These are phyloP conservation scores for Beauveria sp. DNA, from an alignment of 2,329 filamentous ascomycete genomes.

Conservation along the genomic window DNA sequence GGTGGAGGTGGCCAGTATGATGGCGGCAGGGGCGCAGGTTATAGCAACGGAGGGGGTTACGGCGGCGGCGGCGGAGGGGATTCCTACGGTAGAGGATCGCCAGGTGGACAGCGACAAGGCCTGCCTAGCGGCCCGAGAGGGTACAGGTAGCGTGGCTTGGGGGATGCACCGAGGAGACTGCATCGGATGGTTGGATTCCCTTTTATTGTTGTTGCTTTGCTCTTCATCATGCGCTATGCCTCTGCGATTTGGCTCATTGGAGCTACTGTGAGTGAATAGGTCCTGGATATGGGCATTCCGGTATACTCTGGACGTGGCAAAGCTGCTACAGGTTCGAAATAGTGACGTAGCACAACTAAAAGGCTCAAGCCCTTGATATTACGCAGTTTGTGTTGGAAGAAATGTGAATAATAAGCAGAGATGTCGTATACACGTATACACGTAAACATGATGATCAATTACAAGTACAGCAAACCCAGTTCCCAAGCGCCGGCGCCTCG, in stretches of 20 bases:
- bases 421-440: background rate
- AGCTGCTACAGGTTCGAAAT: background rate
- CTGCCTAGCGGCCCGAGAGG: conserved; percentile 39
- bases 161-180: background rate
- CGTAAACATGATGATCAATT: background rate
- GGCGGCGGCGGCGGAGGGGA: conserved; percentile 21
- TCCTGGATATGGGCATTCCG: background rate
- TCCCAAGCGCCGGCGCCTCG: background rate
- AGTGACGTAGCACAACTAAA: background rate
- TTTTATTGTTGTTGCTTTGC: background rate
- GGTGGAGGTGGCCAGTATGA: conserved; percentile 16
- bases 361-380: background rate
- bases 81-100: background rate
- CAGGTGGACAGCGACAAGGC: conserved; percentile 28
- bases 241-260: background rate
- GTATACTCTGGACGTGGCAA: background rate
- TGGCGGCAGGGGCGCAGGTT: conserved; percentile 25
- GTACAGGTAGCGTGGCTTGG: conserved; percentile 22
- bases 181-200: background rate
- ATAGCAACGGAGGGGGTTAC: conserved; percentile 25
- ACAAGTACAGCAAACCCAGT: background rate
- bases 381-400: background rate
- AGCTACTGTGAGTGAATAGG: background rate
- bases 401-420: background rate
- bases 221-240: background rate